A percentile compares a stretch with the other conserved stretches of the same genome.
phyloP scores from a whole-genome alignment of 2,329 filamentous ascomycete species.

The Trichocomaceae sp. region DNA sequence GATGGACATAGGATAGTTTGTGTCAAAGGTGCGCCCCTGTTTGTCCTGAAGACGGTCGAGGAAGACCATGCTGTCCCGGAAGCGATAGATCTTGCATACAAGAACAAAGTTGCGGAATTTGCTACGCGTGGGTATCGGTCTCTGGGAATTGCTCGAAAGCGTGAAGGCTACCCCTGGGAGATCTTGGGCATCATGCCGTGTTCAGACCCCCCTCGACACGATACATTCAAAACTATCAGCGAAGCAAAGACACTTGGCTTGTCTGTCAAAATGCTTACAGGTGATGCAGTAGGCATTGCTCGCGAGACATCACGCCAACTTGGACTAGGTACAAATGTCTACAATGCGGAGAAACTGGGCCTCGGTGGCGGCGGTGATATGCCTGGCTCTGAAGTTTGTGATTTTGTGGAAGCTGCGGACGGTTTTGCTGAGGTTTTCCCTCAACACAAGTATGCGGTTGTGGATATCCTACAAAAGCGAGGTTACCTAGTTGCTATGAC shows the following conservation, averaged over 20 bases:
- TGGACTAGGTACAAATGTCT: constrained; percentile 85
- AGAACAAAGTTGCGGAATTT: constrained; percentile 88
- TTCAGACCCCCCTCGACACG: constrained; percentile 83
- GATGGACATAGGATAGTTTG: constrained; percentile 79
- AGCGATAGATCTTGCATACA: constrained; percentile 73
- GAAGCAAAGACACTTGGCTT: constrained; percentile 83
- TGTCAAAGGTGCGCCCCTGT: constrained; percentile 84
- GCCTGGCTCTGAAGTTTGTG: constrained; percentile 88
- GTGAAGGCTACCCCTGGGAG: constrained; percentile 74
- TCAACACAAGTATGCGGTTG: constrained; percentile 91
- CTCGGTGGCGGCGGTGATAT: constrained; percentile 85
- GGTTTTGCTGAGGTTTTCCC: constrained; percentile 93
- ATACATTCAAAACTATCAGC: constrained; percentile 82
- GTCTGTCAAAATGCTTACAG: constrained; percentile 93
- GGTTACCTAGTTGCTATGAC: constrained; percentile 94
- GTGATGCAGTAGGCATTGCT: constrained; percentile 88
- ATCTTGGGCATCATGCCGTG: constrained; percentile 94
- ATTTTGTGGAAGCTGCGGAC: constrained; percentile 92
- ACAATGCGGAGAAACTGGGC: constrained; percentile 88
- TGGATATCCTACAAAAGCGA: constrained; percentile 88
- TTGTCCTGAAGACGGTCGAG: constrained; percentile 80
- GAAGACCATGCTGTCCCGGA: constrained; percentile 74
- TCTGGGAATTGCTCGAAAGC: constrained; percentile 86
- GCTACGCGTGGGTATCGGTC: constrained; percentile 90
- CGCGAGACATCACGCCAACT: constrained; percentile 87